Evolutionary conservation across 768 basidiomycete species (phyloP).

Genomic region (Ramaria sp.): DNA sequence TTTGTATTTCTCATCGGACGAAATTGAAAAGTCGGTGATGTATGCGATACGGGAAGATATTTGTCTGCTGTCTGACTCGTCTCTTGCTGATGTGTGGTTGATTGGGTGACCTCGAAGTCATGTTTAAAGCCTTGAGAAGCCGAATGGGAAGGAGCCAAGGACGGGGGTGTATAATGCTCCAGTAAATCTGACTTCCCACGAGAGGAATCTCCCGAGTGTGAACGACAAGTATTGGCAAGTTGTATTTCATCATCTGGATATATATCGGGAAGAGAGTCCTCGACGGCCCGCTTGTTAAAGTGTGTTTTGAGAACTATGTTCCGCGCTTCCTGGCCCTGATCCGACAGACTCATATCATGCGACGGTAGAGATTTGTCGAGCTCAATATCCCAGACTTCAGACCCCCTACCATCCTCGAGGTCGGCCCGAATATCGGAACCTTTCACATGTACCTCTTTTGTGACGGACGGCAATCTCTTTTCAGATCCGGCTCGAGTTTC

Average conservation of each 20-base stretch:
- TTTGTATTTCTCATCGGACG: too few species aligned
- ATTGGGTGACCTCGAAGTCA: neutral
- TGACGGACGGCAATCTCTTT: neutral
- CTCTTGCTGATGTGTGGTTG: too few species aligned
- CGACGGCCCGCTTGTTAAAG: neutral
- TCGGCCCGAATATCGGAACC: slow-evolving; percentile 13
- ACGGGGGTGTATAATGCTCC: neutral
- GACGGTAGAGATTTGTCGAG: slow-evolving; percentile 22
- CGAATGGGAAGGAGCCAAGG: neutral
- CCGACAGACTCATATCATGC: slow-evolving; percentile 12
- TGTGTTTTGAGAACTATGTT: neutral
- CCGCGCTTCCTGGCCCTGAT: slow-evolving; percentile 2
- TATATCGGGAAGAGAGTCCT: neutral
- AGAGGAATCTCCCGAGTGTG: too few species aligned
- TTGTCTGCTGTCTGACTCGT: too few species aligned
- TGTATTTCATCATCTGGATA: neutral
- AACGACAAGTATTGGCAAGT: neutral
- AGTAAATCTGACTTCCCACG: too few species aligned
- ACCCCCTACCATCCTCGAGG: slow-evolving; percentile 21
- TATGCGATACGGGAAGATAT: too few species aligned
- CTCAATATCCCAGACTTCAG: slow-evolving; percentile 51
- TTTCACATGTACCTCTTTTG: slow-evolving; percentile 5
- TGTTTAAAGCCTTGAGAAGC: neutral
- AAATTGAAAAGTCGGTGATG: too few species aligned
- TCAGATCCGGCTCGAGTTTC: neutral